A percentile compares a stretch with the other conserved stretches of the same genome.
Conservation (phyloP, 75 land plant species). For the Selaginella tamariscina region DNA sequence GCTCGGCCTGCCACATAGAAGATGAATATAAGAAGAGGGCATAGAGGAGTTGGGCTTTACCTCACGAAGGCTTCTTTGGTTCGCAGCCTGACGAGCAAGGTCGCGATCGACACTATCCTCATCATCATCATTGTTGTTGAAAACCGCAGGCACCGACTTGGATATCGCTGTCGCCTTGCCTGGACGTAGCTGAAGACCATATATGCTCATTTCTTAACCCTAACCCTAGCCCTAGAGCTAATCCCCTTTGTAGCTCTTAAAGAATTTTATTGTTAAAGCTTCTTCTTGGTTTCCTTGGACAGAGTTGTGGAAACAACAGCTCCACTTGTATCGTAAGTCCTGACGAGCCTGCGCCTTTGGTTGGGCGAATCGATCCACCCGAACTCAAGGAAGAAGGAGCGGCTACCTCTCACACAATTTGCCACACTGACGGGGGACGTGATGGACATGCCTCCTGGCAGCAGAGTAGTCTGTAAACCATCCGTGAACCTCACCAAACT, state of each 20-base stretch:
- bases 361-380: slow-evolving; percentile 79
- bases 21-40: too few relatives aligned
- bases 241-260: too few relatives aligned
- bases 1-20: slow-evolving; percentile 48
- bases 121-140: not conserved
- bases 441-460: slow-evolving; percentile 79
- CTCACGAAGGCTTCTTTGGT: not conserved
- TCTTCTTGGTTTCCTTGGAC: slow-evolving; percentile 39
- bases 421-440: slow-evolving; percentile 63
- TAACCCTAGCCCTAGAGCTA: not conserved
- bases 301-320: slow-evolving; percentile 84
- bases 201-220: not conserved
- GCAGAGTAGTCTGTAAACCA: slow-evolving; percentile 53
- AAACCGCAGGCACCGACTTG: not conserved
- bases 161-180: not conserved
- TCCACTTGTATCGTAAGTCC: slow-evolving; percentile 81
- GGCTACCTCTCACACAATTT: slow-evolving; percentile 52
- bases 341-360: slow-evolving; percentile 69
- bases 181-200: not conserved
- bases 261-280: too few relatives aligned
- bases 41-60: too few relatives aligned
- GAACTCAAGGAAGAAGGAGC: slow-evolving; percentile 79
- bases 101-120: not conserved
- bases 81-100: not conserved
- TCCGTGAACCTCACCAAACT: slow-evolving; percentile 50